These are phyloP conservation scores for Saprolegnia diclina DNA, from an alignment of 352 stramenopile genomes.

Conservation along the genomic window DNA sequence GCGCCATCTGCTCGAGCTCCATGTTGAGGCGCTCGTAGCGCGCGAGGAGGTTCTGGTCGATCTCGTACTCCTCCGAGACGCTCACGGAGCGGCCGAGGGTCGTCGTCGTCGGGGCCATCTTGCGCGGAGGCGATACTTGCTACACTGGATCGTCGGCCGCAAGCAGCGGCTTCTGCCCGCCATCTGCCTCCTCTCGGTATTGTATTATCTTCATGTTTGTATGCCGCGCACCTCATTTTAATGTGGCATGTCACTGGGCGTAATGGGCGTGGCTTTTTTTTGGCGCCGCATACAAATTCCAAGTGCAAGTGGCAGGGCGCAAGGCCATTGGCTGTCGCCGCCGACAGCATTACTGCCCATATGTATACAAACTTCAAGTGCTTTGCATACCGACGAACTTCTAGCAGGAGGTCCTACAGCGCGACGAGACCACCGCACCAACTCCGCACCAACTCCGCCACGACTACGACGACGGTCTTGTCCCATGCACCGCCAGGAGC, in stretches of 20 bases:
- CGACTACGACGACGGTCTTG: too few relatives aligned
- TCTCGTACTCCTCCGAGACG: slow-evolving; percentile 27
- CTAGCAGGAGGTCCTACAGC: too few relatives aligned
- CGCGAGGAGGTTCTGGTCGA: slow-evolving; percentile 25
- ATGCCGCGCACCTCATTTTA: not conserved
- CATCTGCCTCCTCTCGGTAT: not conserved
- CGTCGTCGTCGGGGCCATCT: not conserved
- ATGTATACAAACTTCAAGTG: not conserved
- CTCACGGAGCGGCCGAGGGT: not conserved
- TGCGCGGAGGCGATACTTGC: not conserved
- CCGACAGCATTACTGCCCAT: not conserved
- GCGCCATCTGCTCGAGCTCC: slow-evolving; percentile 26
- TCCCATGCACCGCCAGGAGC: too few relatives aligned
- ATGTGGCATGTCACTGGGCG: not conserved
- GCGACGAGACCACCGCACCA: too few relatives aligned
- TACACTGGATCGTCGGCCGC: slow-evolving; percentile 4
- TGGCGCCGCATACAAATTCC: slow-evolving; percentile 5
- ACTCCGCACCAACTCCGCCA: too few relatives aligned
- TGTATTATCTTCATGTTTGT: slow-evolving; percentile 5
- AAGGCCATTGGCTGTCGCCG: not conserved
- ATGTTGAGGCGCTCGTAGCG: slow-evolving; percentile 26
- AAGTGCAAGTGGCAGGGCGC: slow-evolving; percentile 2
- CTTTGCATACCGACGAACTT: too few relatives aligned
- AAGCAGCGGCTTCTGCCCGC: not conserved
- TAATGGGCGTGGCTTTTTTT: slow-evolving; percentile 14